A percentile compares a stretch with the other conserved stretches of the same genome.
Evolutionary conservation across 441 rosid genomes (phyloP).

Genomic region (Syzygium syzygioides): DNA sequence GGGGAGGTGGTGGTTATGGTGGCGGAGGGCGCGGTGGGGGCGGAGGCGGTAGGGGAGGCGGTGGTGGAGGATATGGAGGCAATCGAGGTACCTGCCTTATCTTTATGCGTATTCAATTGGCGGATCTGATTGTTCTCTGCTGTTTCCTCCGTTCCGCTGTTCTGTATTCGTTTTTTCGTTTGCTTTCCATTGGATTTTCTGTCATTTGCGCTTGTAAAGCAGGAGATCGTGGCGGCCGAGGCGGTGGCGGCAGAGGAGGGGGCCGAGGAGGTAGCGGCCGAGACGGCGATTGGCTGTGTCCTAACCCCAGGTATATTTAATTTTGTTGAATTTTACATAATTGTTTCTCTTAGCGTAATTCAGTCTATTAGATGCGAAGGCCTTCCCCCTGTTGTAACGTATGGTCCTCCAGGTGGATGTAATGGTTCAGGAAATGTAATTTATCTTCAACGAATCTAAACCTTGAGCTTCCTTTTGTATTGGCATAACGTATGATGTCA

Average conservation of each 20-base stretch:
- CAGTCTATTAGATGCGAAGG: background rate
- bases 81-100: conserved; percentile 44
- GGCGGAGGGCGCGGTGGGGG: conserved; percentile 45
- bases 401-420: background rate
- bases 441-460: background rate
- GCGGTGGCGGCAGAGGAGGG: conserved; percentile 47
- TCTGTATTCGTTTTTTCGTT: background rate
- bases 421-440: background rate
- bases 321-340: background rate
- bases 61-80: conserved; percentile 21
- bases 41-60: conserved; percentile 35
- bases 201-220: conserved; percentile 39
- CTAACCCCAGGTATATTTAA: conserved; percentile 63
- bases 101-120: background rate
- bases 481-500: background rate
- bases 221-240: conserved; percentile 82
- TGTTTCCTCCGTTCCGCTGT: background rate
- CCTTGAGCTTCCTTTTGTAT: background rate
- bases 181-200: background rate
- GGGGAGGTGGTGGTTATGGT: conserved; percentile 48
- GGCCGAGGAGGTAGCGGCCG: conserved; percentile 81
- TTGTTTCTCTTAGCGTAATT: background rate
- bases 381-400: background rate
- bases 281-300: conserved; percentile 96
- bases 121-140: background rate